phyloP scores from a whole-genome alignment of 352 stramenopile genomes.

The Phytophthora cryptogea region DNA sequence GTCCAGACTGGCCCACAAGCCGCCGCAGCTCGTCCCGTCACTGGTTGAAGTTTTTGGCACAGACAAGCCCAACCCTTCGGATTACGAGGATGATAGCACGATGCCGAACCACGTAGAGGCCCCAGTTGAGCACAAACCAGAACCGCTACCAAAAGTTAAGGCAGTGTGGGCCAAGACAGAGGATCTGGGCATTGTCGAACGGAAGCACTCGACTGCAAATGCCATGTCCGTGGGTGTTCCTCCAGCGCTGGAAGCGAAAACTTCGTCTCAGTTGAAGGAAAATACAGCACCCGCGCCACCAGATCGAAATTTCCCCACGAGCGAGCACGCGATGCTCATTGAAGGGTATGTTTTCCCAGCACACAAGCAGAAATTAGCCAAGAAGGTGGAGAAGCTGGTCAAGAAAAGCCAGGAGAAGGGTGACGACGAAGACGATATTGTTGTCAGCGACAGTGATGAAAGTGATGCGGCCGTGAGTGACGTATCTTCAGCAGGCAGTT shows the following conservation, averaged over 20 bases:
- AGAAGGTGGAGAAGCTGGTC: slow-evolving; percentile 68
- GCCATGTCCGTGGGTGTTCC: slow-evolving; percentile 34
- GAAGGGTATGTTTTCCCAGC: slow-evolving; percentile 85
- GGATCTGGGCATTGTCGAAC: slow-evolving; percentile 73
- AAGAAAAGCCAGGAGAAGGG: slow-evolving; percentile 42
- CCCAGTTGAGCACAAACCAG: slow-evolving; percentile 2
- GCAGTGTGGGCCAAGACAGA: slow-evolving; percentile 78
- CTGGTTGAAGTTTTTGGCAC: slow-evolving; percentile 82
- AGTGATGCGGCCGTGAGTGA: slow-evolving; percentile 54
- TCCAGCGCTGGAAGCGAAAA: slow-evolving; percentile 21
- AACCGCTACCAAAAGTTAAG: slow-evolving; percentile 48
- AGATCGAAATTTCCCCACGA: slow-evolving; percentile 54
- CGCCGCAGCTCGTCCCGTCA: slow-evolving; percentile 83
- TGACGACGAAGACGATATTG: slow-evolving; percentile 43
- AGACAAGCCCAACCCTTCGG: slow-evolving; percentile 67
- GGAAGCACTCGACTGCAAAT: slow-evolving; percentile 35
- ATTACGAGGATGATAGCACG: slow-evolving; percentile 52
- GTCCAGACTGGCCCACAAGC: slow-evolving; percentile 69
- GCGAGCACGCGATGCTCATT: slow-evolving; percentile 69
- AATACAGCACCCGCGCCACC: slow-evolving; percentile 42
- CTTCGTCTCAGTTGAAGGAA: slow-evolving; percentile 44
- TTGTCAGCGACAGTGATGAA: slow-evolving; percentile 80
- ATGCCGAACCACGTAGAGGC: slow-evolving; percentile 5
- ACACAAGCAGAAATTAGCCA: slow-evolving; percentile 77
- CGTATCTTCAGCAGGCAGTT: slow-evolving; percentile 56